Percentiles rank a stretch among this genome's conserved stretches.
These are phyloP conservation scores for Exserohilum rostratum DNA, from an alignment of 2,329 filamentous ascomycete species.

Conservation along the genomic window DNA sequence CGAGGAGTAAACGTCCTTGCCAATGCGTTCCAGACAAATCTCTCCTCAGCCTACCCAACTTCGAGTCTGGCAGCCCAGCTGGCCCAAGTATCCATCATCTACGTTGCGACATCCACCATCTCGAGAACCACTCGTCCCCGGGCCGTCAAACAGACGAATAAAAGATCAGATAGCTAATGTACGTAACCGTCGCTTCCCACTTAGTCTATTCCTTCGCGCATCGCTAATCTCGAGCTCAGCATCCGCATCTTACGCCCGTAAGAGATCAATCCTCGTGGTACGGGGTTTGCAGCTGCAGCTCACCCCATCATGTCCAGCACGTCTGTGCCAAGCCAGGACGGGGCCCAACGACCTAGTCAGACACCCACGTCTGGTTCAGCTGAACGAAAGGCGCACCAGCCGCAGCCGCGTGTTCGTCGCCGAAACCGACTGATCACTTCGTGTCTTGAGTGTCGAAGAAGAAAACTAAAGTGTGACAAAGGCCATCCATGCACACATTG, in stretches of 20 bases:
- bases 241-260: constrained; percentile 8
- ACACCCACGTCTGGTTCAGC: constrained; percentile 2
- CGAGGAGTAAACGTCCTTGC: background rate
- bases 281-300: background rate
- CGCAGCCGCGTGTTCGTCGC: constrained; percentile 42
- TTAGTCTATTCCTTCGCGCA: background rate
- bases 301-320: constrained; percentile 12
- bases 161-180: background rate
- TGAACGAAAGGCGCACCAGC: constrained; percentile 26
- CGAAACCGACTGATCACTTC: constrained; percentile 49
- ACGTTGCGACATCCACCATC: background rate
- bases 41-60: background rate
- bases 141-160: background rate
- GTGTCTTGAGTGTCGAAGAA: constrained; percentile 60
- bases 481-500: constrained; percentile 73
- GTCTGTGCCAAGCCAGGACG: constrained; percentile 5
- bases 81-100: background rate
- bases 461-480: constrained; percentile 82
- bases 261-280: background rate
- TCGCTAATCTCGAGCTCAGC: constrained; percentile 6
- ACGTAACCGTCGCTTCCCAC: constrained; percentile 3
- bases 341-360: background rate
- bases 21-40: background rate
- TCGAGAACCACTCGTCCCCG: too few species aligned
- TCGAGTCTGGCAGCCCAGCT: background rate